phyloP scores from a whole-genome alignment of 2,329 filamentous ascomycete genomes.

The Dryadomyces quercus-mongolicae region DNA sequence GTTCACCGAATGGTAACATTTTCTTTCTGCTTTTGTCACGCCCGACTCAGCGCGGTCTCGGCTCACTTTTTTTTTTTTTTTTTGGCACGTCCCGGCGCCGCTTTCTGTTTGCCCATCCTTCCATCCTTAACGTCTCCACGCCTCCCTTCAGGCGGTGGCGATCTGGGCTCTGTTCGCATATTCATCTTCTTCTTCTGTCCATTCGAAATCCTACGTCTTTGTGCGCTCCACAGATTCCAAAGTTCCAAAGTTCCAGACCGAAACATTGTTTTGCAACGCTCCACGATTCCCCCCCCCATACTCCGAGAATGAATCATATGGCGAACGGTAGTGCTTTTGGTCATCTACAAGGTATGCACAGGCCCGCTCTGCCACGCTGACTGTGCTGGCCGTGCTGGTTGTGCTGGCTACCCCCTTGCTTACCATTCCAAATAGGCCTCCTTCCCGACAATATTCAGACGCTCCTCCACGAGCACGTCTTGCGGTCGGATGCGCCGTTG shows the following conservation, averaged over 20 bases:
- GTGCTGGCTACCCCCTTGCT: no score
- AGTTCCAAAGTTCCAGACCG: not conserved
- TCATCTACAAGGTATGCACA: not conserved
- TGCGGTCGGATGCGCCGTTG: slow-evolving; percentile 32
- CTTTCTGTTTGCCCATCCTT: not conserved
- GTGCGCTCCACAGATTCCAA: not conserved
- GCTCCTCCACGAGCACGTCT: slow-evolving; percentile 34
- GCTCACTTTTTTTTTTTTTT: not conserved
- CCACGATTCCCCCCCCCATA: not conserved
- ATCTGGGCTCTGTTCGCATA: not conserved
- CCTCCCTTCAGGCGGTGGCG: not conserved
- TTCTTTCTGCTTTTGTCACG: not conserved
- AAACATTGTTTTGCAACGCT: not conserved
- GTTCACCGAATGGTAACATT: not conserved
- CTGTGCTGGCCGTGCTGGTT: no score
- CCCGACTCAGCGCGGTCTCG: not conserved
- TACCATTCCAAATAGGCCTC: not conserved
- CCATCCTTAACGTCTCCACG: not conserved
- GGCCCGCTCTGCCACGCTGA: no score
- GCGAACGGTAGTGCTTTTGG: not conserved
- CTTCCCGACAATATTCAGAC: slow-evolving; percentile 29
- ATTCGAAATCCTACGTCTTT: not conserved
- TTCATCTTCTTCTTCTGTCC: not conserved
- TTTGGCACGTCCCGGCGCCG: not conserved
- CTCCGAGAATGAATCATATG: not conserved